These are phyloP conservation scores for Phytopythium litorale DNA, from an alignment of 352 stramenopile species.

Conservation along the genomic window DNA sequence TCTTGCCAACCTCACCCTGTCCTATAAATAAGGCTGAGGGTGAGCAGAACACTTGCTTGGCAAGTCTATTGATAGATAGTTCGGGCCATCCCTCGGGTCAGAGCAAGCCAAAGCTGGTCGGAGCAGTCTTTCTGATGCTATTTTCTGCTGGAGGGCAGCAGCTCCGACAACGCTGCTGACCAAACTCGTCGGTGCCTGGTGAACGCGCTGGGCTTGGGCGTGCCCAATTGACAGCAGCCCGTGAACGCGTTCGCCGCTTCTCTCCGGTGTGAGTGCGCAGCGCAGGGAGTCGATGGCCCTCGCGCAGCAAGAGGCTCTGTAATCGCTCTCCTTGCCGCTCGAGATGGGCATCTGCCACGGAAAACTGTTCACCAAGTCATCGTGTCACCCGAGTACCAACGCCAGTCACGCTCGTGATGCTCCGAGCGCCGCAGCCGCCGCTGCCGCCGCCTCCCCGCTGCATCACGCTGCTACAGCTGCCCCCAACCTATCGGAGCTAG, in stretches of 20 bases:
- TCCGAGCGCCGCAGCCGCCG: neutral
- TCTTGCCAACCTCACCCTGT: too few relatives aligned
- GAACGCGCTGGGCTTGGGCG: neutral
- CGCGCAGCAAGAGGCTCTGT: neutral
- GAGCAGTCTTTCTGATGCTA: neutral
- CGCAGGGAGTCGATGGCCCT: neutral
- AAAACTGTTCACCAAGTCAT: neutral
- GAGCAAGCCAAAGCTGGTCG: too few relatives aligned
- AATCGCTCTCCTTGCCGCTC: neutral
- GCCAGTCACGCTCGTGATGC: neutral
- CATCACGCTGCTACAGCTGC: neutral
- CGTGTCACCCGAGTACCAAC: neutral
- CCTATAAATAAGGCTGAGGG: too few relatives aligned
- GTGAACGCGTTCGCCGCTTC: neutral
- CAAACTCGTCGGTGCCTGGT: neutral
- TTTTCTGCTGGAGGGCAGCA: neutral
- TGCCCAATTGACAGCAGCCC: neutral
- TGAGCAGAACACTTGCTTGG: too few relatives aligned
- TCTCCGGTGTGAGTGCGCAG: neutral
- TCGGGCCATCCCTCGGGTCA: too few relatives aligned
- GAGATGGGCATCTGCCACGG: slow-evolving; percentile 1
- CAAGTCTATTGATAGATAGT: too few relatives aligned
- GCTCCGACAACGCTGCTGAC: neutral
- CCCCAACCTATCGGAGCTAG: neutral
- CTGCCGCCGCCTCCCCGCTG: neutral